These are phyloP conservation scores for Neckera pumila DNA, from an alignment of 225 moss, liverwort and hornwort genomes.

Conservation along the genomic window DNA sequence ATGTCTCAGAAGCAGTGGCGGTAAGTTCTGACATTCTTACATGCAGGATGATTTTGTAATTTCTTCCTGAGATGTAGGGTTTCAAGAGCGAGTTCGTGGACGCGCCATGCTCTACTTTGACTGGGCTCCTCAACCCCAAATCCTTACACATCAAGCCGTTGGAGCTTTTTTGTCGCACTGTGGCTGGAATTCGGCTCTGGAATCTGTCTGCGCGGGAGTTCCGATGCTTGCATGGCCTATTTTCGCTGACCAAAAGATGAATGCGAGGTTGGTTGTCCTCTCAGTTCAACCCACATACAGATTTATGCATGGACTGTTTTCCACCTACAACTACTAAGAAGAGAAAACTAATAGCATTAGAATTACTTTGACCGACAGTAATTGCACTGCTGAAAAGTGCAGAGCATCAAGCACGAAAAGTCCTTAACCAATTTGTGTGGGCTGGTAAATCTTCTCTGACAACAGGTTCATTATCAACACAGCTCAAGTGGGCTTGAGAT, in stretches of 20 bases:
- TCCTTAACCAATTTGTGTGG: neutral
- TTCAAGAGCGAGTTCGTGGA: constrained; percentile 3
- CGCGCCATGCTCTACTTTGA: neutral
- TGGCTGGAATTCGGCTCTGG: constrained; percentile 8
- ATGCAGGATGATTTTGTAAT: neutral
- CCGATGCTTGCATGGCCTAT: constrained; percentile 1
- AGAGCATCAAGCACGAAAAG: no score
- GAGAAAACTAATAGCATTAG: no score
- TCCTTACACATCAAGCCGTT: neutral
- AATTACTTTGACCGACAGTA: no score
- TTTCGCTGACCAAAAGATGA: neutral
- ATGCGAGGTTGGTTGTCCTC: neutral
- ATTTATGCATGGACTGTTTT: neutral
- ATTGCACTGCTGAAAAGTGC: neutral
- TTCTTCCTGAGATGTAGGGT: neutral
- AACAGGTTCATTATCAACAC: neutral
- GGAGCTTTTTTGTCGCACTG: constrained; percentile 12
- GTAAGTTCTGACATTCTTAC: neutral
- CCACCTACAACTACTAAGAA: no score
- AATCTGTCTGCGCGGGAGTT: constrained; percentile 8
- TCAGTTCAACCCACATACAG: neutral
- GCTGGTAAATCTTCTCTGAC: neutral
- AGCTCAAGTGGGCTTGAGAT: neutral
- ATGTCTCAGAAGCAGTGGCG: neutral
- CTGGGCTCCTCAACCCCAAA: constrained; percentile 10